phyloP scores from a whole-genome alignment of 1,284 basidiomycete genomes.

The Moesziomyces sp. region DNA sequence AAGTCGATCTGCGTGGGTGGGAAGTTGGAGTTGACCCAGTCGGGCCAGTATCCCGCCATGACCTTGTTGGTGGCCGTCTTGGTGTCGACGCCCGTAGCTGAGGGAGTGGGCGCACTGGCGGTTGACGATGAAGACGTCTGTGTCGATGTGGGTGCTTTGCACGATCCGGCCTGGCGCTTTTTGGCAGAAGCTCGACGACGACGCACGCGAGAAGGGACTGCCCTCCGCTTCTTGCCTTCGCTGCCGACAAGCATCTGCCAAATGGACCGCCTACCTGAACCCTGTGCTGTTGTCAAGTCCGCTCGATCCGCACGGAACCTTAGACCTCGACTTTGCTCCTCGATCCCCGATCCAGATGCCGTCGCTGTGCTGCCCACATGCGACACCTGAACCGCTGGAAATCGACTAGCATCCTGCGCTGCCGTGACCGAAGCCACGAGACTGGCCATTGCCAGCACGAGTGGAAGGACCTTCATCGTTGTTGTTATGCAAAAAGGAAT shows the following conservation, averaged over 20 bases:
- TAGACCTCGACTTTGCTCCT: neutral
- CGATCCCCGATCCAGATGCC: too few species aligned
- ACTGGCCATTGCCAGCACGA: slow-evolving; percentile 27
- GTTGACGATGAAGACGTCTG: slow-evolving; percentile 2
- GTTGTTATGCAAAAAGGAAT: slow-evolving; percentile 2
- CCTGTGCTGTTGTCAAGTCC: neutral
- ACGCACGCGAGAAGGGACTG: slow-evolving; percentile 36
- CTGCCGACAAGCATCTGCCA: slow-evolving; percentile 27
- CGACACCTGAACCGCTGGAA: neutral
- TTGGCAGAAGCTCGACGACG: slow-evolving; percentile 6
- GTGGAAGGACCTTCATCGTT: slow-evolving; percentile 31
- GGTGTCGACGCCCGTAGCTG: too few species aligned
- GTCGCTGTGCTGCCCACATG: neutral
- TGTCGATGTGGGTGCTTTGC: slow-evolving; percentile 12
- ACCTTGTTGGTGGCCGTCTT: slow-evolving; percentile 25
- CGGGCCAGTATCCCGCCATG: slow-evolving; percentile 57
- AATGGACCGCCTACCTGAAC: slow-evolving; percentile 11
- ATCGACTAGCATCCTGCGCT: slow-evolving; percentile 1
- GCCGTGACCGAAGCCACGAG: slow-evolving; percentile 22
- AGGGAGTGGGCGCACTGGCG: slow-evolving; percentile 1
- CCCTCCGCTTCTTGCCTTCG: slow-evolving; percentile 30
- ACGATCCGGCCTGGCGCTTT: slow-evolving; percentile 15
- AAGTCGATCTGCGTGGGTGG: slow-evolving; percentile 50
- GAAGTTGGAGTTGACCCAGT: slow-evolving; percentile 45
- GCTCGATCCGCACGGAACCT: slow-evolving; percentile 14